A percentile compares a stretch with the other conserved stretches of the same genome.
Conservation (phyloP, 2,329 filamentous ascomycete species). For the Sporothrix luriei region DNA sequence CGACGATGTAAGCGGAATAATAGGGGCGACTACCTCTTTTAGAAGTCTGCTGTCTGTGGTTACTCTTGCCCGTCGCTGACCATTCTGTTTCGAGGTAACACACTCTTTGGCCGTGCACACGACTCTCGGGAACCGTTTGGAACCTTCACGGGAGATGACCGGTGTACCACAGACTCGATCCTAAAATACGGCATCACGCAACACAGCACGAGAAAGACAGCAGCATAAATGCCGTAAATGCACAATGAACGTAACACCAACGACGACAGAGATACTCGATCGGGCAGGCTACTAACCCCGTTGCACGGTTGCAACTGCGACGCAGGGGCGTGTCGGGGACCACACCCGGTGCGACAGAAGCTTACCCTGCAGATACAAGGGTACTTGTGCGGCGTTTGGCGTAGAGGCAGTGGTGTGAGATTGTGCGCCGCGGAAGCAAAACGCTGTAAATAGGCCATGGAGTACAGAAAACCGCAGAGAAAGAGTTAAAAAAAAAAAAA, state of each 20-base stretch:
- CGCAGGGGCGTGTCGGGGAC: not conserved
- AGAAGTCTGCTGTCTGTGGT: too few relatives aligned
- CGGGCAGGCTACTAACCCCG: not conserved
- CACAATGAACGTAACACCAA: not conserved
- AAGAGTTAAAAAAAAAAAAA: too few relatives aligned
- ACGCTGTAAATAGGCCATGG: too few relatives aligned
- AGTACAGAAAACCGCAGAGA: too few relatives aligned
- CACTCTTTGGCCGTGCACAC: not conserved
- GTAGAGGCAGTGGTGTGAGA: too few relatives aligned
- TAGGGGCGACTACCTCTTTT: too few relatives aligned
- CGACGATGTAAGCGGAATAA: too few relatives aligned
- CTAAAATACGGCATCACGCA: not conserved
- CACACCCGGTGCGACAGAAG: not conserved
- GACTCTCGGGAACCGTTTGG: not conserved
- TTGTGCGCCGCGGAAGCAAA: too few relatives aligned
- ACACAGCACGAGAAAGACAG: not conserved
- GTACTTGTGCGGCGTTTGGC: too few relatives aligned
- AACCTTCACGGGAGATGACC: not conserved
- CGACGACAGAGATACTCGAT: constrained; percentile 9
- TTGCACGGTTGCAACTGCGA: not conserved
- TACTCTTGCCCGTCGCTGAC: too few relatives aligned
- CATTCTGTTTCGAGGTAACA: too few relatives aligned
- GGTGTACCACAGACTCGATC: not conserved
- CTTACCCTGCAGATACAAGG: not conserved
- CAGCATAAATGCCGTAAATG: not conserved